Evolutionary conservation across 108 stramenopile genomes (phyloP).

Genomic region (Asterionellopsis glacialis): DNA sequence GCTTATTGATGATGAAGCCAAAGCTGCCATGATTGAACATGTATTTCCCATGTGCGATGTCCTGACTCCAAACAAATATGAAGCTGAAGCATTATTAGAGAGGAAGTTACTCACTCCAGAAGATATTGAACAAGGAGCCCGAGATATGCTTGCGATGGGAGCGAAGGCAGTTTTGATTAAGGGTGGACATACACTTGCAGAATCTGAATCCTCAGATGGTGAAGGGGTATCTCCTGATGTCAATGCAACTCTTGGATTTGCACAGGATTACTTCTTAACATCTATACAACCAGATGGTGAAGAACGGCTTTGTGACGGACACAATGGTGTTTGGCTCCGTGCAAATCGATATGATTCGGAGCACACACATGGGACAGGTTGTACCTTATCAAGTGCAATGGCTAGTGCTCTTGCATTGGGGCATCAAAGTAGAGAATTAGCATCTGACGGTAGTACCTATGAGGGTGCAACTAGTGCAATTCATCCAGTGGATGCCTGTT

Average conservation of each 20-base stretch:
- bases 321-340: conserved; percentile 74
- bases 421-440: conserved; percentile 36
- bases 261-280: conserved; percentile 70
- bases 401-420: conserved; percentile 82
- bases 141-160: conserved; percentile 64
- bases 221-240: conserved; percentile 26
- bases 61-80: conserved; percentile 88
- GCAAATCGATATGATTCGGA: conserved; percentile 53
- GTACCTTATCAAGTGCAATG: conserved; percentile 86
- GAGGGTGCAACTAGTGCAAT: conserved; percentile 54
- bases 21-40: conserved; percentile 54
- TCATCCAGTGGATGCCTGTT: conserved; percentile 66
- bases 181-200: conserved; percentile 77
- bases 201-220: conserved; percentile 22
- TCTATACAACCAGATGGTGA: conserved; percentile 22
- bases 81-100: conserved; percentile 85
- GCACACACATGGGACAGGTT: conserved; percentile 89
- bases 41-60: conserved; percentile 82
- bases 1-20: conserved; percentile 74
- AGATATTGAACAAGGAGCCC: conserved; percentile 80
- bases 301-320: conserved; percentile 65
- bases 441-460: conserved; percentile 1
- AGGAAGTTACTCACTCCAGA: conserved; percentile 37
- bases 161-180: conserved; percentile 84
- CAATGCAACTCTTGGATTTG: conserved; percentile 45